Base-by-base conservation (phyloP, 73 alveolate species). In the Paramecium sexaurelia region DNA sequence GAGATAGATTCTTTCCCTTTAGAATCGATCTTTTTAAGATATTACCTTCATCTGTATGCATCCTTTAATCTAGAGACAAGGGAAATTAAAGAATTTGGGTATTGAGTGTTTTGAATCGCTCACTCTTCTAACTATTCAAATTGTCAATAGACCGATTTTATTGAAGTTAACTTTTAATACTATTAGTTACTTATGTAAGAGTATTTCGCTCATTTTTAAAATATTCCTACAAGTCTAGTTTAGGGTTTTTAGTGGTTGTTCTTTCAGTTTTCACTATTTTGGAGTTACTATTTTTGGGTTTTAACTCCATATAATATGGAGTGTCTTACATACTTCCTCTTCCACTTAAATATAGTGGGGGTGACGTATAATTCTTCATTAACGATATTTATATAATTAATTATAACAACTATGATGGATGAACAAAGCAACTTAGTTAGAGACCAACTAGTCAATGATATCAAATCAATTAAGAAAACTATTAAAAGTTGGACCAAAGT, bases 151-250 rank as follows among this genome's bases (percentile, higher is more conserved):
- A 37, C 22, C 55, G 45, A 22, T 61, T 78, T 61, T 78, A 78
- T 43, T 78, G 55, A 27, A 78, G 73, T 78, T 78, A 78, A 1
- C 20, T 78, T 24, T 43, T 78, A 40, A 22, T 78, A 17, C 17
- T 41, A 33, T 45, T 78, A 2, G 90, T 9, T 33, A 78, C 90
- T 22, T 37, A 33, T 2, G 43, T 45, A 1, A 78, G 40, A 29
- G 90, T 78, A 43, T 43, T 78, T 41, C 90, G 43, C 24, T 78
- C 90, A 7, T 78, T 78, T 33, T 78, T 78, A 27, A 78, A 78
- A 26, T 78, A 78, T 24, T 78, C 90, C 43, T 41, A 40, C 27
- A 78, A 78, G 90, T 41, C 90, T 26, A 41, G 27, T 40, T 78
- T 78, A 1, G 90, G 6, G 71, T 78, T 78, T 39, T 78, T 78